Evolutionary conservation across 257 asterid genomes (phyloP).

Genomic region (Voacanga thouarsii): DNA sequence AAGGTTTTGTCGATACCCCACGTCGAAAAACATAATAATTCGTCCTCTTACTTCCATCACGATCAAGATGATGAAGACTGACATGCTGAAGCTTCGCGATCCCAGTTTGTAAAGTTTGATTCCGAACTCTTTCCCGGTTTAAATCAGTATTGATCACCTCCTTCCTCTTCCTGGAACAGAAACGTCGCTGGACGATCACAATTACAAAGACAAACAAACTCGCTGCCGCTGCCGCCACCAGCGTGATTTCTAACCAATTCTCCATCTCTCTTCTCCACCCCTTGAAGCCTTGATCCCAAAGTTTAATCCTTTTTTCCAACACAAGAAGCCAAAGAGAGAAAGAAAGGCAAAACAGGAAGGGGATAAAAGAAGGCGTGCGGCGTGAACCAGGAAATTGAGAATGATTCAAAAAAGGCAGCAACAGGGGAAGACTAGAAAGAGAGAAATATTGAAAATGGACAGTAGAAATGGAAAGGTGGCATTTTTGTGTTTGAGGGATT

Average conservation of each 20-base stretch:
- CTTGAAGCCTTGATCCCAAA: not conserved
- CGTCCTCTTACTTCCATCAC: conserved; percentile 30
- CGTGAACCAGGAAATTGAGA: conserved; percentile 34
- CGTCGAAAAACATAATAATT: conserved; percentile 44
- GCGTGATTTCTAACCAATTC: conserved; percentile 32
- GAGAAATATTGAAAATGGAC: not conserved
- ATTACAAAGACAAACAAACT: conserved; percentile 22
- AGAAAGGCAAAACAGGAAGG: not conserved
- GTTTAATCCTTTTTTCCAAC: not conserved
- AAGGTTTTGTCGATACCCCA: conserved; percentile 31
- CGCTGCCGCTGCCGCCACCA: conserved; percentile 32
- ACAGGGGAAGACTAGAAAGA: conserved; percentile 8
- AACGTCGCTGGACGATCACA: conserved; percentile 28
- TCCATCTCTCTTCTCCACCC: conserved; percentile 28
- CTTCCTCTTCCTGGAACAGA: conserved; percentile 6
- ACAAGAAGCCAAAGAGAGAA: not conserved
- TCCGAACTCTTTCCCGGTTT: conserved; percentile 10
- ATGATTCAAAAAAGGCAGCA: conserved; percentile 55
- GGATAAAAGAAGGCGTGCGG: conserved; percentile 17
- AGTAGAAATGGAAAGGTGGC: conserved; percentile 20
- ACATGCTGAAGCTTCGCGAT: conserved; percentile 62
- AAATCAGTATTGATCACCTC: conserved; percentile 15
- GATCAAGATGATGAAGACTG: conserved; percentile 49
- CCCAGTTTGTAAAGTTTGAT: conserved; percentile 40
- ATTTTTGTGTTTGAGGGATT: conserved; percentile 18